phyloP scores from a whole-genome alignment of 495 filamentous ascomycete genomes.

The Clavariopsis aquatica region DNA sequence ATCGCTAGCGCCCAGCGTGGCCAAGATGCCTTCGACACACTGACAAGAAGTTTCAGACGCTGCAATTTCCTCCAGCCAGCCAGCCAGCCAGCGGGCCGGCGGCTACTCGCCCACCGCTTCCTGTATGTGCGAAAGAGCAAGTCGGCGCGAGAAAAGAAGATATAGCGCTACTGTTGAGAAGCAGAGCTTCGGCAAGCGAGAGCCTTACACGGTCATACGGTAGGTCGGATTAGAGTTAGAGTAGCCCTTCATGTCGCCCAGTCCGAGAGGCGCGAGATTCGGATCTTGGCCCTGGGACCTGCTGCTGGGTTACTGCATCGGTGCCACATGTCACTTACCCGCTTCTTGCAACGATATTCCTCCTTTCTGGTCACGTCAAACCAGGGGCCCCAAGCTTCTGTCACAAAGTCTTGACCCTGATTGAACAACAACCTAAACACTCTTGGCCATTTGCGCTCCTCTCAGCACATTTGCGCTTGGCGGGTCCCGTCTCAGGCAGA shows the following conservation, averaged over 20 bases:
- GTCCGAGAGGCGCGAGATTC: neutral
- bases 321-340: neutral
- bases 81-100: neutral
- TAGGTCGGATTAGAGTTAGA: neutral
- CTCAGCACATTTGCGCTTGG: slow-evolving; percentile 11
- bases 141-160: too few relatives aligned
- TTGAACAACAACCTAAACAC: neutral
- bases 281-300: neutral
- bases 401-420: slow-evolving; percentile 20
- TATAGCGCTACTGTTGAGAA: too few relatives aligned
- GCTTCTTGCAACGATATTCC: neutral
- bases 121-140: too few relatives aligned
- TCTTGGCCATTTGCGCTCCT: neutral
- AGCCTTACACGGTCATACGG: neutral
- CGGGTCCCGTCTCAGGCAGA: slow-evolving; percentile 12
- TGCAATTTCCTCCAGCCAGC: slow-evolving; percentile 1
- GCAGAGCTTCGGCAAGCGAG: too few relatives aligned
- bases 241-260: neutral
- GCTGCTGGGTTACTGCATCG: too few relatives aligned
- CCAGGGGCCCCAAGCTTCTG: slow-evolving; percentile 12
- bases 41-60: slow-evolving; percentile 16
- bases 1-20: slow-evolving; percentile 9
- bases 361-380: neutral
- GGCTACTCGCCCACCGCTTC: too few relatives aligned
- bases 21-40: slow-evolving; percentile 22